A percentile compares a stretch with the other conserved stretches of the same genome.
Evolutionary conservation across 2,329 filamentous ascomycete species (phyloP).

Genomic region (Plectosphaerella plurivora): DNA sequence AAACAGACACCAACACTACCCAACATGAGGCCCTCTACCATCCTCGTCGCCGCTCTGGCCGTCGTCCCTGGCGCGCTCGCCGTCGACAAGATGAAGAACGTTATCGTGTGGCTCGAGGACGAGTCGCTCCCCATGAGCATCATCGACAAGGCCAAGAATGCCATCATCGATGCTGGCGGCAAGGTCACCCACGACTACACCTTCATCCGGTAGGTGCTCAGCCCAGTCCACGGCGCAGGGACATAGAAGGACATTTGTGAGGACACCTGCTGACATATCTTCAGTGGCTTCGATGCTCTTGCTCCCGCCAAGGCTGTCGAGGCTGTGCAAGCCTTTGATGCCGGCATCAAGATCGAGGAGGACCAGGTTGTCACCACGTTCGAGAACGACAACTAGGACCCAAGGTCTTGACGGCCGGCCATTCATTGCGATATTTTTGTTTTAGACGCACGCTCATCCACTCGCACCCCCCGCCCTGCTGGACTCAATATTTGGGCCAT

Average conservation of each 20-base stretch:
- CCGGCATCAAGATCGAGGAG: constrained; percentile 61
- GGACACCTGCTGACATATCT: neutral
- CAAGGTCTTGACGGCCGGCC: neutral
- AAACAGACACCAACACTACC: neutral
- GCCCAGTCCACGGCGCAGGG: neutral
- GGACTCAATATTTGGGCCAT: neutral
- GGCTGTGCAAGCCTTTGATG: constrained; percentile 57
- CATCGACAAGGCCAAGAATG: constrained; percentile 66
- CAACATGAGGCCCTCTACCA: constrained; percentile 60
- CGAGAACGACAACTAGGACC: neutral
- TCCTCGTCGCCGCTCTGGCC: constrained; percentile 52
- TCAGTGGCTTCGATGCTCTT: constrained; percentile 73
- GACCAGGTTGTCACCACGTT: constrained; percentile 61
- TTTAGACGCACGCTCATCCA: neutral
- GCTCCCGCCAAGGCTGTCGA: constrained; percentile 65
- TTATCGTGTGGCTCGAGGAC: constrained; percentile 74
- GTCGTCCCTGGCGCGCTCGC: constrained; percentile 55
- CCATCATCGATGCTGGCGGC: constrained; percentile 66
- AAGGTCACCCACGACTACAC: constrained; percentile 75
- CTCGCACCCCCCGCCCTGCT: neutral
- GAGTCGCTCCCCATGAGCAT: constrained; percentile 61
- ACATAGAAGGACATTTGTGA: neutral
- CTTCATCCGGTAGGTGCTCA: constrained; percentile 55
- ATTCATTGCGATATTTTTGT: neutral
- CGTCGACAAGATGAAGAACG: constrained; percentile 64